Evolutionary conservation across 306 rosid species (phyloP).

Genomic region (cucumber (Cucumis sativus)): Cucumber_9930_V3 NC_026656.2:22972501-22973000

Average conservation of each 20-base stretch:
- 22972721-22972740: constrained; percentile 33
- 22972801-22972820: not conserved
- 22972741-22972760: constrained; percentile 21
- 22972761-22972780: not conserved
- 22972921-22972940: constrained; percentile 24
- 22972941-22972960: not conserved
- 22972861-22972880: constrained; percentile 47
- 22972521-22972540: constrained; percentile 88
- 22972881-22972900: constrained; percentile 40
- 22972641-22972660: not conserved
- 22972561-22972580: constrained; percentile 87
- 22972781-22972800: not conserved
- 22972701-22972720: constrained; percentile 33
- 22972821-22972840: not conserved
- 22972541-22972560: constrained; percentile 85
- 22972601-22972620: not conserved
- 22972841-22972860: constrained; percentile 1
- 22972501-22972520: not conserved
- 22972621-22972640: not conserved
- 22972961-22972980: not conserved
- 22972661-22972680: not conserved
- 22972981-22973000: not conserved
- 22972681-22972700: constrained; percentile 32
- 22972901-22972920: constrained; percentile 44
- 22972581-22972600: constrained; percentile 76